Evolutionary conservation across 495 filamentous ascomycete genomes (phyloP), one percentile per base, ranked within the genome.

Genomic region (Penicillium flavigenum): DNA sequence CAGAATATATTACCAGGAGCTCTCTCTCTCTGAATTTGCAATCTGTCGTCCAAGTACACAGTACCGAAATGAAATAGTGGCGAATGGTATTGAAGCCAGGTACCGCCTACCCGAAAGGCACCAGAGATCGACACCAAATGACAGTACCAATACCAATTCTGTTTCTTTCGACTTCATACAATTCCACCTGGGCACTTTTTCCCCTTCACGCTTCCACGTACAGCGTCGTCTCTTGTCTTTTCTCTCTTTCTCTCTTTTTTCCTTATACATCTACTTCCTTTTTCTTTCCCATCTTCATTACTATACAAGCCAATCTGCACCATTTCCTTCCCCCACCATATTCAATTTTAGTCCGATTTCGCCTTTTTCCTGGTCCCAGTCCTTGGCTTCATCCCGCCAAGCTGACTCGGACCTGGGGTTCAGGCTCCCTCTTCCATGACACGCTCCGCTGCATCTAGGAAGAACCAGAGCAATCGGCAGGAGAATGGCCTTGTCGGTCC

Each of bases 401-500:
- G 76, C 75, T 70, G 77, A 80, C 77, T 78, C 71, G 76, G 75
- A 76, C 74, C 73, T 75, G 72, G 75, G 69, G 73, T 68, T 72
- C 67, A 65, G 73, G 72, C 69, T 72, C 66, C 66, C 72, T 78
- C 66, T 73, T 76, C 73, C 72, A 91, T 91, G 89, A 85, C 88
- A 86, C 86, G 85, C 76, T 82, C 83, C 74, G 76, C 83, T 75
- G 87, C 88, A 81, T 71, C 73, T 72, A 75, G 76, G 71, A 78
- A 78, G 72, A 75, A 72, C 71, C 73, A 76, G 65, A 89, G 88
- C 80, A 90, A 85, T 69, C 84, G 88, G 67, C 86, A 93, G 73
- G 91, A 96, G 76, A 91, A 88, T 87, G 91, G 92, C 64, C 76
- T 90, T 63, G 88, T 88, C 78, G 85, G 85, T 63, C 88, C 91